Base-by-base conservation (phyloP, 2,329 filamentous ascomycete genomes). In the Colletotrichum graminicola region DNA sequence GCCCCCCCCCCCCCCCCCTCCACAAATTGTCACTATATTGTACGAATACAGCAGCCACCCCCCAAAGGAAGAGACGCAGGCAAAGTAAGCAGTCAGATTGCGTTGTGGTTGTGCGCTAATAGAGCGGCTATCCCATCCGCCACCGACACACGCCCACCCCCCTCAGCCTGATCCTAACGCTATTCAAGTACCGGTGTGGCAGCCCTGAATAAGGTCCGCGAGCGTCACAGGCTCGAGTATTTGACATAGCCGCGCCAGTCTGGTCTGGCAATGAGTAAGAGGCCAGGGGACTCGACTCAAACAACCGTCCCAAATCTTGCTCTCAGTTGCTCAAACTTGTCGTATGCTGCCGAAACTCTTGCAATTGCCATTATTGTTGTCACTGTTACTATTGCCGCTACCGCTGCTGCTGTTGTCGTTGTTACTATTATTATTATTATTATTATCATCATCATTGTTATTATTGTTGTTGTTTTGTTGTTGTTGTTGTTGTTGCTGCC, bases 51-150 rank as follows among this genome's bases (percentile, higher is more conserved):
- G 56, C 66, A 71, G 51, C 47, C 66, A 66, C 56, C 66, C 61
- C 61, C 62, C 62, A 61, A 72, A 72, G 54, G 32, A 67, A 41
- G 66, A 43, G 41, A 43, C 21, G 39, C 29, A 34, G 61, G 41
- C 41, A 55, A 45, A 70, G 47, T 32, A 57, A 43, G 32, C 32
- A 72, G 55, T 54, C 41, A 36, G 52, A 63, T 62, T 49, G 62
- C 57, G 26, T 62, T 62, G 67, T 71, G 59, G 26, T 62, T 67
- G 67, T 71, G 67, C 67, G 57, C 67, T 43, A 43, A 21, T 73
- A 67, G 52, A 71, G 67, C 71, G 71, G 67, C 71, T 71, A 67
- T 59, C 67, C 45, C 59, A 67, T 62, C 62, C 71, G 62, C 68
- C 63, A 55, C 68, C 49, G 68, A 72, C 71, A 73, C 68, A 67